These are phyloP conservation scores for Trichoderma erinaceum DNA, from an alignment of 495 filamentous ascomycete species.

Conservation along the genomic window DNA sequence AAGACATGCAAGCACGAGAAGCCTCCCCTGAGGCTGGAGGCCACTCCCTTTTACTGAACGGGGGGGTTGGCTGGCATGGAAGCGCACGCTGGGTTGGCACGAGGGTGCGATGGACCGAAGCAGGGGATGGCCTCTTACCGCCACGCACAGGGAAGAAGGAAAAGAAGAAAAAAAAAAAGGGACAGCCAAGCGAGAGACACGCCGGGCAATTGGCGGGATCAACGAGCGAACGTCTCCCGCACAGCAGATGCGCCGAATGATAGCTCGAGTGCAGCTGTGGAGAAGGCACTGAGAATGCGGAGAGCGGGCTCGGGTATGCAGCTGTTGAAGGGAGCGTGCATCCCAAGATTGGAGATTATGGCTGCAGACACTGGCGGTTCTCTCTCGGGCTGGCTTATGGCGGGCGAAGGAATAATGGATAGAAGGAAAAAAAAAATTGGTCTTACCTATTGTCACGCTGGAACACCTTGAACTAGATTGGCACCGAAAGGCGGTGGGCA, in stretches of 20 bases:
- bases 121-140: conserved; percentile 48
- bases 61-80: conserved; percentile 13
- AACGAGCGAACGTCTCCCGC: conserved; percentile 70
- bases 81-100: conserved; percentile 12
- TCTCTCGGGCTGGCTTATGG: background rate
- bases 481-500: conserved; percentile 12
- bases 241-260: background rate
- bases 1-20: conserved; percentile 23
- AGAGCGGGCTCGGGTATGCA: conserved; percentile 14
- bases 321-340: conserved; percentile 12
- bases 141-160: conserved; percentile 48
- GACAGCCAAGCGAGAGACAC: conserved; percentile 34
- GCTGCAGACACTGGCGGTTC: conserved; percentile 1
- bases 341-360: conserved; percentile 1
- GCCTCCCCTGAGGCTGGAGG: conserved; percentile 3
- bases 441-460: background rate
- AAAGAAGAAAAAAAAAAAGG: conserved; percentile 44
- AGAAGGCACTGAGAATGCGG: conserved; percentile 8
- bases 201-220: conserved; percentile 52
- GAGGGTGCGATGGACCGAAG: conserved; percentile 17
- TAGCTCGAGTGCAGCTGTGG: conserved; percentile 15
- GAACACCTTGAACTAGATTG: background rate
- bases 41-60: conserved; percentile 8
- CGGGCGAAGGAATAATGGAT: conserved; percentile 15
- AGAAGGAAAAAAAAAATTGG: background rate